Base-by-base conservation (phyloP, 306 rosid genomes). In the Rosa multiflora region DNA sequence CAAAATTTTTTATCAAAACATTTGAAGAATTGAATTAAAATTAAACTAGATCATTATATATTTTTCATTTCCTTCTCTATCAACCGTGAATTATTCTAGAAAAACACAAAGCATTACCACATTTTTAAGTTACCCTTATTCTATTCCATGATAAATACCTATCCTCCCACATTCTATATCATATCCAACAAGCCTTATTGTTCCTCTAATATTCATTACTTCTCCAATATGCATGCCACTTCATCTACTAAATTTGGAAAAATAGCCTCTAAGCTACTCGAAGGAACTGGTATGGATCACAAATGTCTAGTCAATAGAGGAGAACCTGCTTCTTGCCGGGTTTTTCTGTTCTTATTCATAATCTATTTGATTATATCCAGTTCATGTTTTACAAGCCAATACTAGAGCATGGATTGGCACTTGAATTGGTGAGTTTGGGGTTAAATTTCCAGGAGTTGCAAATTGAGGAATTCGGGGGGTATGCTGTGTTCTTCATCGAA, bases 231-330 rank as follows among this genome's bases (percentile, higher is more conserved):
- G 43, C 9, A 71, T 66, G 48, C n/a, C 75, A 20, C 51, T 66
- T 53, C 76, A 78, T 78, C 70, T 59, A 59, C 43, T 56, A 76
- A 15, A 42, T 37, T 66, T 44, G 46, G 77, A 77, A 51, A 73
- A 79, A 74, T 78, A 52, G 76, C 55, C 70, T 74, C 72, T 75
- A 63, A 29, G 35, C 83, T 78, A 84, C 53, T 74, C 32, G 21
- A 72, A 46, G 14, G 62, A 46, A 44, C 74, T 68, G 76, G 74
- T 85, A 47, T 85, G 89, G 81, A 81, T 90, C 92, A 81, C 96
- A 89, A 85, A 82, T 83, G 90, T 87, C 89, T 78, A 82, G 61
- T 89, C 89, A 79, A 83, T 82, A 83, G 92, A 84, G 77, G 75
- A 87, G 85, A 72, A 85, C 84, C 88, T 72, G 85, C 89, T 83